phyloP scores from a whole-genome alignment of 2,329 filamentous ascomycete genomes.

The Rhinocladiella similis region DNA sequence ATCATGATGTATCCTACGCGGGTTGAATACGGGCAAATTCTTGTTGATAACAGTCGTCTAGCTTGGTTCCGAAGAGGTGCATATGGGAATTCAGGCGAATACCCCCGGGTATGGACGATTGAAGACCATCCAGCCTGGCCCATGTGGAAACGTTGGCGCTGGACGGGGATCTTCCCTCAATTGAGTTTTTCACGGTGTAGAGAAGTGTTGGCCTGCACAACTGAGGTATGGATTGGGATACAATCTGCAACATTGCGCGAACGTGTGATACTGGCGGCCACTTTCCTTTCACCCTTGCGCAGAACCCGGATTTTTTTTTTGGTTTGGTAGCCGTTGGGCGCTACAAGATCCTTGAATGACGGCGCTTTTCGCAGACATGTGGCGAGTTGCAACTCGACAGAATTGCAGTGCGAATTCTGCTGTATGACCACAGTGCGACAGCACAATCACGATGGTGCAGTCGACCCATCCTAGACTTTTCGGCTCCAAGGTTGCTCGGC shows the following conservation, averaged over 20 bases:
- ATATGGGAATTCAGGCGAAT: neutral
- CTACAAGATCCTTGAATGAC: neutral
- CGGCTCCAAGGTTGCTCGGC: neutral
- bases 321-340: neutral
- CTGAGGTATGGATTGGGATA: constrained; percentile 20
- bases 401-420: neutral
- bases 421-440: too few relatives aligned
- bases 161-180: neutral
- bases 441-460: too few relatives aligned
- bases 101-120: neutral
- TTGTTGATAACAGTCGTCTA: neutral
- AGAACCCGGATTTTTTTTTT: neutral
- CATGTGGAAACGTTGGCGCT: neutral
- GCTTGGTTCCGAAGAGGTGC: constrained; percentile 2
- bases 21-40: neutral
- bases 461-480: neutral
- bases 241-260: constrained; percentile 17
- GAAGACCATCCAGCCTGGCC: neutral
- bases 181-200: constrained; percentile 4
- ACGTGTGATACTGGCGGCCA: constrained; percentile 17
- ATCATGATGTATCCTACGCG: constrained; percentile 18
- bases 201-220: neutral
- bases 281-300: too few relatives aligned
- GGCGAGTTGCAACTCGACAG: constrained; percentile 5
- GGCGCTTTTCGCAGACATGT: neutral